Conservation (phyloP, 495 filamentous ascomycete genomes). For the Aspergillus sclerotioniger region DNA sequence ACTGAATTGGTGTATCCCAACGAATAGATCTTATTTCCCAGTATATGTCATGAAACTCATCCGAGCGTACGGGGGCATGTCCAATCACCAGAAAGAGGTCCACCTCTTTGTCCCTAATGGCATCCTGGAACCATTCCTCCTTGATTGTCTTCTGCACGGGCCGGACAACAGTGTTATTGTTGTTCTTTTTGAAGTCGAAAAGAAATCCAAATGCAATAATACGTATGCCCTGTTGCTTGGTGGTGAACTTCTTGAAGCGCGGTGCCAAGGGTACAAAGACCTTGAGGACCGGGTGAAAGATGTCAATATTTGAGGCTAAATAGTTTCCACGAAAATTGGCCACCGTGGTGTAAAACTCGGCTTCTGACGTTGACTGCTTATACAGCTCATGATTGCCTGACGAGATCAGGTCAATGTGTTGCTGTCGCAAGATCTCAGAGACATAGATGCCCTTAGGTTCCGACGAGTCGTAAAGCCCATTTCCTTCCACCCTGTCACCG, state of each 20-base stretch:
- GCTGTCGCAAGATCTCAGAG: constrained; percentile 78
- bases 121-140: constrained; percentile 85
- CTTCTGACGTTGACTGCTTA: constrained; percentile 67
- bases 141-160: constrained; percentile 74
- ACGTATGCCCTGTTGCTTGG: constrained; percentile 78
- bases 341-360: constrained; percentile 74
- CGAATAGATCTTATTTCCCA: constrained; percentile 72
- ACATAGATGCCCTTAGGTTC: constrained; percentile 83
- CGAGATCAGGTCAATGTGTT: constrained; percentile 80
- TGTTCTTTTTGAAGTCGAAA: constrained; percentile 87
- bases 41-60: constrained; percentile 75
- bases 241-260: constrained; percentile 82
- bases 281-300: constrained; percentile 67
- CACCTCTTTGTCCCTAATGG: constrained; percentile 72
- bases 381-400: constrained; percentile 97
- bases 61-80: constrained; percentile 77
- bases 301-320: constrained; percentile 89
- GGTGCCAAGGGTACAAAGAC: constrained; percentile 73
- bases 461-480: constrained; percentile 92
- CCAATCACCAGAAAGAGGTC: constrained; percentile 88
- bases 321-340: constrained; percentile 75
- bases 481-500: constrained; percentile 91
- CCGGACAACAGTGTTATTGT: constrained; percentile 83
- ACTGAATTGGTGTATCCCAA: constrained; percentile 82
- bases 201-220: constrained; percentile 90